Conservation (phyloP, 257 asterid genomes). For the Schizonepeta tenuifolia region DNA sequence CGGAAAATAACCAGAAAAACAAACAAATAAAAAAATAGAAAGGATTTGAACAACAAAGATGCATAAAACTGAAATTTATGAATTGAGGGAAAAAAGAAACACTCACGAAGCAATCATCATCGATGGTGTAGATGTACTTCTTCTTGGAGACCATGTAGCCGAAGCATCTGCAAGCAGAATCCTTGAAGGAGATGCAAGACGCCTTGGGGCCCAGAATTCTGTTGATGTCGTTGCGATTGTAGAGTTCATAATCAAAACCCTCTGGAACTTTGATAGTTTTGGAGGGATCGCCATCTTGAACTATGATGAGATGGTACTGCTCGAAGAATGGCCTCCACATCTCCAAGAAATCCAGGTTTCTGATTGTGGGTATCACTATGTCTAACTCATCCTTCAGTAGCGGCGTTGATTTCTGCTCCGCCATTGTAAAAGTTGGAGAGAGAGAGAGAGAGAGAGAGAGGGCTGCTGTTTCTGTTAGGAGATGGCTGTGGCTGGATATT, state of each 20-base stretch:
- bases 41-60: background rate
- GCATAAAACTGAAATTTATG: background rate
- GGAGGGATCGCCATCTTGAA: slow-evolving; percentile 84
- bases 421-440: slow-evolving; percentile 41
- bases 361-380: slow-evolving; percentile 74
- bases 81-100: background rate
- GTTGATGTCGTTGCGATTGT: slow-evolving; percentile 76
- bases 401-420: slow-evolving; percentile 48
- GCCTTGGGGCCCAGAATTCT: slow-evolving; percentile 84
- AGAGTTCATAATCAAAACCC: slow-evolving; percentile 76
- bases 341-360: slow-evolving; percentile 82
- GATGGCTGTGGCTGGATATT: background rate
- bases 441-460: background rate
- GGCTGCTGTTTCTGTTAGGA: background rate
- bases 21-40: background rate
- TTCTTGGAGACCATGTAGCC: slow-evolving; percentile 84
- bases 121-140: slow-evolving; percentile 82
- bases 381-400: slow-evolving; percentile 76
- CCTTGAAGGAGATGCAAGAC: slow-evolving; percentile 82
- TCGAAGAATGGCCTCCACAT: slow-evolving; percentile 88
- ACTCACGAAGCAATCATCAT: slow-evolving; percentile 87
- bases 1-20: background rate
- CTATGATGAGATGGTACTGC: slow-evolving; percentile 73
- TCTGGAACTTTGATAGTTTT: slow-evolving; percentile 61
- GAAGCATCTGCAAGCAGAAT: slow-evolving; percentile 81